These are phyloP conservation scores for Leucocoprinus birnbaumii DNA, from an alignment of 768 basidiomycete genomes.

Conservation along the genomic window DNA sequence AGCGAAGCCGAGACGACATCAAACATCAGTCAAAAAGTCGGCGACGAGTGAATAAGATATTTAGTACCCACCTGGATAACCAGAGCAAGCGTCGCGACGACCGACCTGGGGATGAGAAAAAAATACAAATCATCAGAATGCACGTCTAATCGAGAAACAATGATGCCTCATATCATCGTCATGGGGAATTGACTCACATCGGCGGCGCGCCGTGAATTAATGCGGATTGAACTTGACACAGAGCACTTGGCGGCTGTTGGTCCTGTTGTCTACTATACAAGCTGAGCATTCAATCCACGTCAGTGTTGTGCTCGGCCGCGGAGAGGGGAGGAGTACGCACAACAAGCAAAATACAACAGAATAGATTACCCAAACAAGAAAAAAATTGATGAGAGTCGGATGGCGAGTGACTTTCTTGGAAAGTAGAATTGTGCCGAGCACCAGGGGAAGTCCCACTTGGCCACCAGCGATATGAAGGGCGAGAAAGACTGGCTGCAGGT, in stretches of 20 bases:
- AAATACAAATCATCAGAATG: neutral
- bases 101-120: conserved; percentile 18
- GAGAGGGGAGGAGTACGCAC: conserved; percentile 30
- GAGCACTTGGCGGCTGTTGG: conserved; percentile 19
- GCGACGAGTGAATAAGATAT: neutral
- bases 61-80: conserved; percentile 22
- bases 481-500: conserved; percentile 38
- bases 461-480: conserved; percentile 49
- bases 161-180: neutral
- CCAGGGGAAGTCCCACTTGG: conserved; percentile 46
- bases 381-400: conserved; percentile 56
- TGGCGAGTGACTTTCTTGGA: conserved; percentile 42
- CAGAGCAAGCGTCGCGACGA: conserved; percentile 20
- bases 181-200: conserved; percentile 35
- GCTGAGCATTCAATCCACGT: neutral
- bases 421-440: conserved; percentile 42
- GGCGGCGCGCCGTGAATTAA: conserved; percentile 51
- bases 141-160: neutral
- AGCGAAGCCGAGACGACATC: conserved; percentile 14
- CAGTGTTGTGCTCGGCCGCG: neutral
- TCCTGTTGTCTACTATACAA: conserved; percentile 14
- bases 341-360: conserved; percentile 48
- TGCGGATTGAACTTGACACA: conserved; percentile 51
- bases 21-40: neutral
- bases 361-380: conserved; percentile 52